Evolutionary conservation across 2,329 filamentous ascomycete species (phyloP).

Genomic region (Hypoxylon rubiginosum): DNA sequence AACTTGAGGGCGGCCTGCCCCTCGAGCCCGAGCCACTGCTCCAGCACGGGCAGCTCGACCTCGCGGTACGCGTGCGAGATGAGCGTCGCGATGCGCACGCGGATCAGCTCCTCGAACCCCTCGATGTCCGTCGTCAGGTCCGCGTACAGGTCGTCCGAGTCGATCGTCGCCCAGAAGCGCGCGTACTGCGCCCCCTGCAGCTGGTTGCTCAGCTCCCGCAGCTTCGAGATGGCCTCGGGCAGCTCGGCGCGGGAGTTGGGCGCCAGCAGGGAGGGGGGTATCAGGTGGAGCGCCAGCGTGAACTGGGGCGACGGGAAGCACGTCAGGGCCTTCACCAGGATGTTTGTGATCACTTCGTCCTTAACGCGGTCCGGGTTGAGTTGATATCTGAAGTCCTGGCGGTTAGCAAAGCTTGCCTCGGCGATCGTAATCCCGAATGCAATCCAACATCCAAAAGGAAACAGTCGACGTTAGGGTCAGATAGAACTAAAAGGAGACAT

Average conservation of each 20-base stretch:
- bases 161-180: slow-evolving; percentile 91
- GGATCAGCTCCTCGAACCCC: slow-evolving; percentile 95
- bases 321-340: slow-evolving; percentile 97
- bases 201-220: slow-evolving; percentile 84
- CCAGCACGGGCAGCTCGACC: slow-evolving; percentile 75
- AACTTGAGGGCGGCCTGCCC: slow-evolving; percentile 80
- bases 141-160: slow-evolving; percentile 94
- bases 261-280: slow-evolving; percentile 83
- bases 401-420: slow-evolving; percentile 25
- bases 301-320: slow-evolving; percentile 98
- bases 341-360: slow-evolving; percentile 98
- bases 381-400: slow-evolving; percentile 79
- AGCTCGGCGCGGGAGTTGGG: slow-evolving; percentile 75
- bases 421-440: neutral
- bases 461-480: slow-evolving; percentile 64
- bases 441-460: neutral
- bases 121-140: slow-evolving; percentile 94
- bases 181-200: slow-evolving; percentile 92
- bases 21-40: slow-evolving; percentile 81
- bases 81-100: slow-evolving; percentile 88
- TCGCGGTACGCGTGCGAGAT: slow-evolving; percentile 85
- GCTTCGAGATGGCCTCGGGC: slow-evolving; percentile 90
- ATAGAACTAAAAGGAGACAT: slow-evolving; percentile 81
- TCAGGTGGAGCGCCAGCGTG: slow-evolving; percentile 91
- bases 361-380: slow-evolving; percentile 99